Percentiles rank a stretch among this genome's conserved stretches.
These are phyloP conservation scores for Pythium sp. DNA, from an alignment of 352 stramenopile genomes.

Conservation along the genomic window DNA sequence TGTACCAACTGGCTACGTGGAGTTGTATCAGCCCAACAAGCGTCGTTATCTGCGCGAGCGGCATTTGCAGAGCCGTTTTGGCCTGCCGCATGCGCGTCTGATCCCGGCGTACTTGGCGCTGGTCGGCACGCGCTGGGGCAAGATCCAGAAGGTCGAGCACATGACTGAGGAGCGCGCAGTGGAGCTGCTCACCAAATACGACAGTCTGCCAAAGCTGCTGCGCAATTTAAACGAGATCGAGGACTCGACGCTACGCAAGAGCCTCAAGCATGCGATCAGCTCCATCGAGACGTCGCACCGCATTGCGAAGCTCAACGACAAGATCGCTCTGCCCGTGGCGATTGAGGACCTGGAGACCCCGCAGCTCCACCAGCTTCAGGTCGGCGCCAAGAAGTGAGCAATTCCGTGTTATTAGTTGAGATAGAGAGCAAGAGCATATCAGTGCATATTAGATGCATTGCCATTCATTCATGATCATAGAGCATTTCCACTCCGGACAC, in stretches of 20 bases:
- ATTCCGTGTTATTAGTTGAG: background rate
- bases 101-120: constrained; percentile 66
- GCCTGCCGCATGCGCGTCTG: constrained; percentile 35
- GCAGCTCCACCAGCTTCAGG: constrained; percentile 23
- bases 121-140: constrained; percentile 68
- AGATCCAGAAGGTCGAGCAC: constrained; percentile 51
- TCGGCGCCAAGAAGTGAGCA: background rate
- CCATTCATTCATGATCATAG: background rate
- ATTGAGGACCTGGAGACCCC: constrained; percentile 45
- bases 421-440: background rate
- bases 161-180: constrained; percentile 57
- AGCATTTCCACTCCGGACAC: background rate
- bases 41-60: constrained; percentile 64
- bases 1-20: constrained; percentile 25
- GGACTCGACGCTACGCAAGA: constrained; percentile 43
- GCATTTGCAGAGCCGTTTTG: constrained; percentile 59
- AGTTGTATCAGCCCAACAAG: constrained; percentile 77
- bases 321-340: constrained; percentile 46
- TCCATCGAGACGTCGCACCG: constrained; percentile 76
- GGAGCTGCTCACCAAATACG: constrained; percentile 62
- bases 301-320: constrained; percentile 62
- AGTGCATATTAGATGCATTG: background rate
- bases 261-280: constrained; percentile 72
- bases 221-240: constrained; percentile 62
- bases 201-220: constrained; percentile 50